A percentile compares a stretch with the other conserved stretches of the same genome.
Evolutionary conservation across 805 yeast genomes (phyloP).

Genomic region (Pichia phayaonensis): DNA sequence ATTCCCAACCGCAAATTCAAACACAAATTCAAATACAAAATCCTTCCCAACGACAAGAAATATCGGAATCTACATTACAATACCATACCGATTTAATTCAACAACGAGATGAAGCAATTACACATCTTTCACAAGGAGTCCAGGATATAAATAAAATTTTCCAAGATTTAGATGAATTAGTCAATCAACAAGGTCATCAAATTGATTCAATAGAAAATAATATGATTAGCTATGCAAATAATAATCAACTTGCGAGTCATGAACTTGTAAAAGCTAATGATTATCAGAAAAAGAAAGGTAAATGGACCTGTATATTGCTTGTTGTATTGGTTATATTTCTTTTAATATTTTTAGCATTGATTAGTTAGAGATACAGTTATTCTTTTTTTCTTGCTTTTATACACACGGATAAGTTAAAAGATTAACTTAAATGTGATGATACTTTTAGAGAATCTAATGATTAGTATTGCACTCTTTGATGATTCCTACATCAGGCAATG

Average conservation of each 20-base stretch:
- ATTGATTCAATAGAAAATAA: constrained; percentile 81
- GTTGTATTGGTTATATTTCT: constrained; percentile 51
- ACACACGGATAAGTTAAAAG: no score
- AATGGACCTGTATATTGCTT: constrained; percentile 66
- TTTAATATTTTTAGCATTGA: constrained; percentile 49
- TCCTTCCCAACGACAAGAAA: constrained; percentile 23
- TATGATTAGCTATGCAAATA: constrained; percentile 51
- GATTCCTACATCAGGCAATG: background rate
- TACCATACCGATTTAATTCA: constrained; percentile 58
- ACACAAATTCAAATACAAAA: background rate
- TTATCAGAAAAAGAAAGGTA: constrained; percentile 60
- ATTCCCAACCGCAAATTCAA: background rate
- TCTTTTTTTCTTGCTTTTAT: background rate
- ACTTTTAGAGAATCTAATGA: no score
- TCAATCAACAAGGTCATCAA: constrained; percentile 78
- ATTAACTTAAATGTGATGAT: background rate
- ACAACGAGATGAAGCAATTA: constrained; percentile 68
- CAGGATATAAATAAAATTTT: constrained; percentile 81
- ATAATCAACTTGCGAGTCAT: constrained; percentile 61
- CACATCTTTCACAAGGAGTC: constrained; percentile 68
- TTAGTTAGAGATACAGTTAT: constrained; percentile 27
- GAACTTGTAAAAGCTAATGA: constrained; percentile 70
- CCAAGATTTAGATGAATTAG: constrained; percentile 69
- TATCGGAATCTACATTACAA: constrained; percentile 41
- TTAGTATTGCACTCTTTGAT: no score